Evolutionary conservation across 352 stramenopile species (phyloP), one percentile per base, ranked within the genome.

Genomic region (Globisporangium perplexum): DNA sequence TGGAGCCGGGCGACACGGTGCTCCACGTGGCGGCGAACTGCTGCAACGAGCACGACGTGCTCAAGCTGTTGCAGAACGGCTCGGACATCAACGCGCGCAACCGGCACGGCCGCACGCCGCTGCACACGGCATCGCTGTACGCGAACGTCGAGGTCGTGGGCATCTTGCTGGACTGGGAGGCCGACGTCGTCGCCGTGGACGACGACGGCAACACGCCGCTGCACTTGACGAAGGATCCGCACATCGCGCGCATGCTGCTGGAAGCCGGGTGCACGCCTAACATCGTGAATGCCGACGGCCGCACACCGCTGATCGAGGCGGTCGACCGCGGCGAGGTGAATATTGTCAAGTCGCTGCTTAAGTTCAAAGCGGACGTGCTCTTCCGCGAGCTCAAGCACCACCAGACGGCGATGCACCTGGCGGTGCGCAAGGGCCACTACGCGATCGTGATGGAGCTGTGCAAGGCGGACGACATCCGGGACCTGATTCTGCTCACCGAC

Each of bases 381-480:
- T 90, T 90, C 73, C 83, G 83, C 39, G 81, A 94, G 48, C 74
- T 90, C 49, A 92, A 94, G 65, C 83, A 92, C 57, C 72, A 87
- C 49, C 83, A 94, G 64, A 91, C 83, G 24, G 83, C 79, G 20
- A 60, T 94, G 46, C 83, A 94, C 49, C 65, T 94, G 24, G 83
- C 83, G 4, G 76, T 94, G 8, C 81, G 83, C 22, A 92, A 89
- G 60, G 83, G 83, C 28, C 83, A 94, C 48, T 92, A 92, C 58
- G 69, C 82, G 56, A 90, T 91, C 41, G 77, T 94, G 17, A 92
- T 90, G 73, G 81, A 90, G 61, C 55, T 94, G 44, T 94, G 83
- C 71, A 90, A 92, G 62, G 69, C 74, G 0, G 61, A 82, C 5
- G 77, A 88, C 28, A 75, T 88, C 20, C 55, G 67, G 3, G 62